Percentiles rank a stretch among this genome's conserved stretches.
These are phyloP conservation scores for Pythium grandisporangium DNA, from an alignment of 352 stramenopile species.

Conservation along the genomic window DNA sequence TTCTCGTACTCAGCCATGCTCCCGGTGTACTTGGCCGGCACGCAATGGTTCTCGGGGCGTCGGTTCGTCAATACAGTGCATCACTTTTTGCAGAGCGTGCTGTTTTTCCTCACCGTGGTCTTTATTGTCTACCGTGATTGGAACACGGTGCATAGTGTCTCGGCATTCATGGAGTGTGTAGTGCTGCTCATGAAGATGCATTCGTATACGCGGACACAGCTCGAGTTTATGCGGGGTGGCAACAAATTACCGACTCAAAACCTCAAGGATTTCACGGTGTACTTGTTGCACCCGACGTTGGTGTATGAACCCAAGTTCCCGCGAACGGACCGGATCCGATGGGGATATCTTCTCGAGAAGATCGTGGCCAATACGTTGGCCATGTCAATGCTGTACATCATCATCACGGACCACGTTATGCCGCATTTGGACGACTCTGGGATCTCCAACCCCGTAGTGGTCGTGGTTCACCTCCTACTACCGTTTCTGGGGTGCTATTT, in stretches of 20 bases:
- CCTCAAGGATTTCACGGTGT: conserved; percentile 57
- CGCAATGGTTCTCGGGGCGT: conserved; percentile 20
- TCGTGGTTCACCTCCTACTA: conserved; percentile 82
- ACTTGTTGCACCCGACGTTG: conserved; percentile 82
- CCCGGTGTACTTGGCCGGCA: conserved; percentile 59
- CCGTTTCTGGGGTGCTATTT: conserved; percentile 93
- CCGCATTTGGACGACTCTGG: conserved; percentile 73
- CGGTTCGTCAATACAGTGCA: conserved; percentile 61
- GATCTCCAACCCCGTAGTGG: conserved; percentile 37
- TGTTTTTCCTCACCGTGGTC: conserved; percentile 59
- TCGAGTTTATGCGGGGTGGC: conserved; percentile 38
- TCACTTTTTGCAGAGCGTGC: conserved; percentile 55
- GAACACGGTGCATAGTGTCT: conserved; percentile 65
- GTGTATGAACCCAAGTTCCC: conserved; percentile 94
- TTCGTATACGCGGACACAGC: conserved; percentile 69
- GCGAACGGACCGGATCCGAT: conserved; percentile 70
- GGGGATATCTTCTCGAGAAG: conserved; percentile 79
- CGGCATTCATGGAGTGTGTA: conserved; percentile 64
- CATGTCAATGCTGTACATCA: conserved; percentile 84
- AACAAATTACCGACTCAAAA: conserved; percentile 15
- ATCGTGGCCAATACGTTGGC: conserved; percentile 65
- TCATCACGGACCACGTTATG: conserved; percentile 86
- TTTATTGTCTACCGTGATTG: conserved; percentile 69
- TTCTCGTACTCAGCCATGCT: conserved; percentile 69
- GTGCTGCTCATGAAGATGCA: conserved; percentile 82